These are phyloP conservation scores for Rhytidiadelphus loreus DNA, from an alignment of 225 moss, liverwort and hornwort species.

Conservation along the genomic window DNA sequence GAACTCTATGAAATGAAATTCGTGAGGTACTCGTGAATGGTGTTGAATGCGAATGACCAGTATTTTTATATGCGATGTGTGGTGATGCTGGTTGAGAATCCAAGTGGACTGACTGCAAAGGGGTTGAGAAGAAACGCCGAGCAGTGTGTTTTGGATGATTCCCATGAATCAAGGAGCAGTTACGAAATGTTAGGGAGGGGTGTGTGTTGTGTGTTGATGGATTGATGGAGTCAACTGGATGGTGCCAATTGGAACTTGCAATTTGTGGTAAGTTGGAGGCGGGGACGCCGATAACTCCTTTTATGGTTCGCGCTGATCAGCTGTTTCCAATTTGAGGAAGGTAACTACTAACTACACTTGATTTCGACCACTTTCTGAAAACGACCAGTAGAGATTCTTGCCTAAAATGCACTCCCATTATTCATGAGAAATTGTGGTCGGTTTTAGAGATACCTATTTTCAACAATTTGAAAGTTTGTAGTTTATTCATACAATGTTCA, in stretches of 20 bases:
- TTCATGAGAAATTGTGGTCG: too few relatives aligned
- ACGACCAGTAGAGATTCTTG: too few relatives aligned
- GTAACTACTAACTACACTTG: too few relatives aligned
- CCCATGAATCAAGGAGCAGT: neutral
- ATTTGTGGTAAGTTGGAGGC: neutral
- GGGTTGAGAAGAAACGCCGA: neutral
- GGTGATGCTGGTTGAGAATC: neutral
- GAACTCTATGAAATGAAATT: neutral
- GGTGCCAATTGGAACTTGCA: neutral
- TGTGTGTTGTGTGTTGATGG: neutral
- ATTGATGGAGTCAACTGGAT: neutral
- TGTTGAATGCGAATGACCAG: neutral
- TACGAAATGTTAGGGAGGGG: neutral
- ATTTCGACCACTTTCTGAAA: too few relatives aligned
- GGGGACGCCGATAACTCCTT: neutral
- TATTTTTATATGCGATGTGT: neutral
- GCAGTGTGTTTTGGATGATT: neutral
- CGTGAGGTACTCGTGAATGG: neutral
- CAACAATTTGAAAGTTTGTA: too few relatives aligned
- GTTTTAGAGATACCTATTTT: too few relatives aligned
- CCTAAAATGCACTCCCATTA: too few relatives aligned
- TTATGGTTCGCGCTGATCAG: neutral
- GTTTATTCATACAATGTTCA: too few relatives aligned
- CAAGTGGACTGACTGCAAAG: neutral
- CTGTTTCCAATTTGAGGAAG: neutral